Evolutionary conservation across 2,329 filamentous ascomycete genomes (phyloP), one percentile per base, ranked within the genome.

Genomic region (Ceratocystis eucalypticola): DNA sequence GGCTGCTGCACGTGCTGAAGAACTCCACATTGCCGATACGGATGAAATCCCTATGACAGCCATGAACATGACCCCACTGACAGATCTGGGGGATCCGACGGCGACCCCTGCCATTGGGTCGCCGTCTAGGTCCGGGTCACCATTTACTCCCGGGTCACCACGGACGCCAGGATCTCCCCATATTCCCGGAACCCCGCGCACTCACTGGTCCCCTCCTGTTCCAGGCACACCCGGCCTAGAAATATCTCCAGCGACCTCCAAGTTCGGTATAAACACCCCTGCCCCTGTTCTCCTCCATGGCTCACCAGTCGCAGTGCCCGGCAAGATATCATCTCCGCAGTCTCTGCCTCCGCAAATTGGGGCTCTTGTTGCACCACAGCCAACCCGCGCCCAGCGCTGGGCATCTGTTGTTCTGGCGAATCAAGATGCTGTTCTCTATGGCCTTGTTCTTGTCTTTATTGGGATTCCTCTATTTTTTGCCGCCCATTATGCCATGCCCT

Each of bases 391-490:
- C 0, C 79, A 80, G 67, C 72, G 74, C 50, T 84, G 82, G 81
- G 81, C 81, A 0, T 75, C 77, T 1, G 70, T 75, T 17, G 72
- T 83, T 25, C 77, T 77, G 17, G 68, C 71, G 0, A 76, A 82
- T 64, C 71, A 82, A 3, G 80, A 85, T 70, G 68, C 75, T 1
- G 59, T 77, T 0, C 78, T 76, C 0, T 85, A 81, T 69, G 66
- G 71, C 3, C 8, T 71, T 0, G 50, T 83, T 0, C 79, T 84
- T 69, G 59, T 83, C 41, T 74, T 82, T 62, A 71, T 82, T 7
- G 83, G 83, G 0, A 69, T 84, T 0, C 82, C 83, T 0, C 71
- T 83, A 1, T 84, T 83, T 72, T 85, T 82, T 70, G 72, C 73
- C 3, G 75, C 74, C 0, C 78, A 77, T 17, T 86, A 85, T 71